Percentiles rank a stretch among this genome's conserved stretches.
Conservation (phyloP, 208 protist species). For the Naegleria gruberi region DNA sequence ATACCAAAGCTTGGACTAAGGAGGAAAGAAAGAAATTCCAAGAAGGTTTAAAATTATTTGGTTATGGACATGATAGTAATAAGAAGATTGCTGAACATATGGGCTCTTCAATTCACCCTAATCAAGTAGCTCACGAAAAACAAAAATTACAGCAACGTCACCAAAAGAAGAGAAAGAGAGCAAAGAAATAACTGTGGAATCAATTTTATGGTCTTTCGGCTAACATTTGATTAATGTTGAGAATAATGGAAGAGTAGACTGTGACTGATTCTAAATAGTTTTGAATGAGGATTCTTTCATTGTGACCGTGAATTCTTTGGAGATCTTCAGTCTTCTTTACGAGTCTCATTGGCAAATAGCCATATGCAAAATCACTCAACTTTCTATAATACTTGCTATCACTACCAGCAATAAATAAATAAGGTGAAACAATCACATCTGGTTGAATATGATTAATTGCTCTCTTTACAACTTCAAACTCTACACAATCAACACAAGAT, state of each 20-base stretch:
- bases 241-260: background rate
- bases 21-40: background rate
- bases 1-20: background rate
- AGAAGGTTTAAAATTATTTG: background rate
- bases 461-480: background rate
- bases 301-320: background rate
- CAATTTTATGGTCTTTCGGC: background rate
- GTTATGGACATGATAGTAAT: background rate
- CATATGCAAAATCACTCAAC: background rate
- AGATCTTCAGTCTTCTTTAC: background rate
- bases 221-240: background rate
- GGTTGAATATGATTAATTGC: background rate
- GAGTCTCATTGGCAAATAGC: background rate
- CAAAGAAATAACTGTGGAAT: background rate
- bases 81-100: background rate
- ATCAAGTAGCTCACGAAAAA: background rate
- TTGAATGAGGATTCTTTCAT: background rate
- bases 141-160: background rate
- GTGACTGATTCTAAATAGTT: background rate
- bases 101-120: background rate
- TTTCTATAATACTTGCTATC: background rate
- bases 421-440: background rate
- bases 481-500: background rate
- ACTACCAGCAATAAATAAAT: constrained; percentile 11
- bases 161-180: background rate